Base-by-base conservation (phyloP, 73 alveolate genomes). In the Paramecium primaurelia region DNA sequence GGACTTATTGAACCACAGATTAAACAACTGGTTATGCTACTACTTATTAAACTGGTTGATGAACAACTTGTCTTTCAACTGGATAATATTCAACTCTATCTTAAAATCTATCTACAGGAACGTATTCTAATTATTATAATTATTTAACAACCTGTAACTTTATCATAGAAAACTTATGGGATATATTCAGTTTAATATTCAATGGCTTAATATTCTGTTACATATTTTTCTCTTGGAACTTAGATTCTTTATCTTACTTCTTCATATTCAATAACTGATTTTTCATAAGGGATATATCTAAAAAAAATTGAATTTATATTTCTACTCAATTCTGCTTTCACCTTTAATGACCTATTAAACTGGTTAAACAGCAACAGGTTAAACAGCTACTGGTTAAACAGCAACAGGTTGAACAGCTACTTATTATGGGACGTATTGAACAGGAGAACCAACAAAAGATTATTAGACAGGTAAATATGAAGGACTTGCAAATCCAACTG, bases 31-130 rank as follows among this genome's bases (percentile, higher is more conserved):
- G 77, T 59, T 59, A 59, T 59, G 77, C 77, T 10, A 59, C 77
- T 2, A 59, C 77, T 59, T 59, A 10, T 59, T 59, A 25, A 59
- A 59, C 77, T 26, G 77, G 77, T 59, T 59, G 25, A 59, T 59
- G 77, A 59, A 88, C 93, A 1, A 88, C 87, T 69, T 88, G 26
- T 80, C 86, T 88, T 42, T 88, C 90, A 38, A 88, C 77, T 16
- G 93, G 90, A 28, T 88, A 80, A 34, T 88, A 88, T 88, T 88
- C 93, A 42, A 88, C 93, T 88, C 93, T 88, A 54, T 88, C 93
- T 88, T 88, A 38, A 44, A 40, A 58, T 71, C 93, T 88, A 47
- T 88, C 93, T 6, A 54, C 71, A 34, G 93, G 93, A 22, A 88
- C 59, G 45, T 88, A 88, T 49, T 88, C 93, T 69, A 88, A 36